phyloP scores from a whole-genome alignment of 2,329 filamentous ascomycete species.

The Alternaria novae-zelandiae region DNA sequence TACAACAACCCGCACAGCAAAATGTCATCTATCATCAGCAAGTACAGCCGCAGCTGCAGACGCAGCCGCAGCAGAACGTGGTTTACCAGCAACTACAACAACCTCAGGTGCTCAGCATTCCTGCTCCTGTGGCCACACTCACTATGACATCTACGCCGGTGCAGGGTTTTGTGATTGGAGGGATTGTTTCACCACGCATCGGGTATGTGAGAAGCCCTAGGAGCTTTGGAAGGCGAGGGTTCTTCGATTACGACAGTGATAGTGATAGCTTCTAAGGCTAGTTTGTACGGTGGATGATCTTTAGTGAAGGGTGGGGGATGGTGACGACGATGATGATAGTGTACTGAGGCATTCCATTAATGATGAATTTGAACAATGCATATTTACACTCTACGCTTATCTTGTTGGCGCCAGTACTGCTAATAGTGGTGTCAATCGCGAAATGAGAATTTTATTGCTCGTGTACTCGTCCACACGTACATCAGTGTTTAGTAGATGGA shows the following conservation, averaged over 20 bases:
- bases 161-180: background rate
- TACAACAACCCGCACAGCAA: background rate
- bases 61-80: background rate
- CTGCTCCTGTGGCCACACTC: background rate
- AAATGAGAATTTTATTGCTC: too few species aligned
- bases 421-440: too few species aligned
- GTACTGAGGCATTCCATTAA: rapidly evolving
- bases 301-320: background rate
- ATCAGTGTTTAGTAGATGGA: background rate
- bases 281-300: background rate
- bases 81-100: background rate
- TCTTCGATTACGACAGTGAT: background rate
- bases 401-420: too few species aligned
- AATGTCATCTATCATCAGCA: background rate
- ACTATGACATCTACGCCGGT: background rate
- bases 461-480: too few species aligned
- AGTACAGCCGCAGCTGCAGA: background rate
- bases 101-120: background rate
- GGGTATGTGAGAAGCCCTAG: background rate
- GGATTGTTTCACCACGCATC: background rate
- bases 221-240: background rate
- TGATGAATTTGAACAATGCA: background rate
- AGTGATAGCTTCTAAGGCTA: background rate
- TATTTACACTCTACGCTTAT: too few species aligned
- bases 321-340: background rate